Conservation (phyloP, 2,329 filamentous ascomycete genomes). For the Trichoderma citrinoviride region DNA sequence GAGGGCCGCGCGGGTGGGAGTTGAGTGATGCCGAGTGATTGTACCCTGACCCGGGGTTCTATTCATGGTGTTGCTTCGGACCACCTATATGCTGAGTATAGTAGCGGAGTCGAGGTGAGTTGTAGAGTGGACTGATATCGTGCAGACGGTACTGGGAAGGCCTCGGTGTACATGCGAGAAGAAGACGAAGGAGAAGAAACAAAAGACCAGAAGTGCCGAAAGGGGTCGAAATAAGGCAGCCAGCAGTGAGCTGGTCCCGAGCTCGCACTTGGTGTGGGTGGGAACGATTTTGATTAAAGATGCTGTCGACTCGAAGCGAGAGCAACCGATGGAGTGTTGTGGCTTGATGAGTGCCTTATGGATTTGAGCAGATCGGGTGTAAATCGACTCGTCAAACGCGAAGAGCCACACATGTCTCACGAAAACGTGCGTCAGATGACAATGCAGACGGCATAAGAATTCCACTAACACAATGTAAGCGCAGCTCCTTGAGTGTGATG, state of each 20-base stretch:
- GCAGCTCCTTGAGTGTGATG: background rate
- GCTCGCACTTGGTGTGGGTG: slow-evolving; percentile 15
- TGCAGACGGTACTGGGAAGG: background rate
- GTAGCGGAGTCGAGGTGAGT: too few relatives aligned
- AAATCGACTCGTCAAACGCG: background rate
- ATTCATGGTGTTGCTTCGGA: background rate
- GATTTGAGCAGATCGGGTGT: background rate
- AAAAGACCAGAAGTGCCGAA: background rate
- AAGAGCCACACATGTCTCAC: background rate
- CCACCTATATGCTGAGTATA: background rate
- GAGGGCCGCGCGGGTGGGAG: slow-evolving; percentile 12
- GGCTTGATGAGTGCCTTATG: background rate
- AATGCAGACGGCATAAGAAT: background rate
- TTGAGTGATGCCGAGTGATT: slow-evolving; percentile 6
- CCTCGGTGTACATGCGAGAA: background rate
- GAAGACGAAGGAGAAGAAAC: background rate
- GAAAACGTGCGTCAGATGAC: slow-evolving; percentile 3
- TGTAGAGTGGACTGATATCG: background rate
- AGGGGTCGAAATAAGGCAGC: background rate
- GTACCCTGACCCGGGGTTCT: background rate
- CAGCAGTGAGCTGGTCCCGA: slow-evolving; percentile 1
- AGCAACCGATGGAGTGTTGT: background rate
- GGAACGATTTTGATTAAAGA: slow-evolving; percentile 2
- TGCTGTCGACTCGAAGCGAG: slow-evolving; percentile 1
- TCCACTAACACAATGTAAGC: slow-evolving; percentile 2